These are phyloP conservation scores for Sequoiadendron giganteum DNA, from an alignment of 75 land plant genomes.

Conservation along the genomic window DNA sequence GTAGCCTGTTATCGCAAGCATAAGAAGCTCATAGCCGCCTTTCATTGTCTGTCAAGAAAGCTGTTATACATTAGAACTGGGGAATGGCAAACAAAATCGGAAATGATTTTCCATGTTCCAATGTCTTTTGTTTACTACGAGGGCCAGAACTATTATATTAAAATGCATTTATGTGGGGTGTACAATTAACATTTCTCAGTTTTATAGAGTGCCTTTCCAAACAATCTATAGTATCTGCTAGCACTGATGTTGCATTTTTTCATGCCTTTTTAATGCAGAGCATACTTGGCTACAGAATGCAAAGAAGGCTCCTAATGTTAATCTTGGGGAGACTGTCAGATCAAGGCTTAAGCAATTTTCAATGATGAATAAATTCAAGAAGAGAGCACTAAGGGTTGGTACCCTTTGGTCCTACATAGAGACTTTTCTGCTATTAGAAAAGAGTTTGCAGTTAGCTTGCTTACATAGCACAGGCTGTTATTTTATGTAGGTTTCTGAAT, in stretches of 20 bases:
- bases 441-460: not conserved
- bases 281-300: slow-evolving; percentile 51
- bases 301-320: slow-evolving; percentile 46
- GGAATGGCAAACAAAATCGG: not conserved
- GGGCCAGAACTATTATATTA: not conserved
- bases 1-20: not conserved
- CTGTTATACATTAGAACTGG: not conserved
- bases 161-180: not conserved
- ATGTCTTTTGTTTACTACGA: not conserved
- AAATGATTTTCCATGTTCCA: not conserved
- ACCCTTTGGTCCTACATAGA: slow-evolving; percentile 6
- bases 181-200: not conserved
- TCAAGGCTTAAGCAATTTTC: slow-evolving; percentile 54
- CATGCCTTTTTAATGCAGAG: slow-evolving; percentile 22
- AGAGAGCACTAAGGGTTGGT: slow-evolving; percentile 46
- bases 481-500: not conserved
- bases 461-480: not conserved
- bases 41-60: not conserved
- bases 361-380: slow-evolving; percentile 49
- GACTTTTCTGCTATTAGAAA: not conserved
- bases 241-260: not conserved
- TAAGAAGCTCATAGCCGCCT: not conserved
- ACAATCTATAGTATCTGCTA: not conserved
- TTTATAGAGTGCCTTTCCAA: not conserved
- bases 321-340: slow-evolving; percentile 45